Evolutionary conservation across 2,329 filamentous ascomycete genomes (phyloP).

Genomic region (Xylariaceae sp.): DNA sequence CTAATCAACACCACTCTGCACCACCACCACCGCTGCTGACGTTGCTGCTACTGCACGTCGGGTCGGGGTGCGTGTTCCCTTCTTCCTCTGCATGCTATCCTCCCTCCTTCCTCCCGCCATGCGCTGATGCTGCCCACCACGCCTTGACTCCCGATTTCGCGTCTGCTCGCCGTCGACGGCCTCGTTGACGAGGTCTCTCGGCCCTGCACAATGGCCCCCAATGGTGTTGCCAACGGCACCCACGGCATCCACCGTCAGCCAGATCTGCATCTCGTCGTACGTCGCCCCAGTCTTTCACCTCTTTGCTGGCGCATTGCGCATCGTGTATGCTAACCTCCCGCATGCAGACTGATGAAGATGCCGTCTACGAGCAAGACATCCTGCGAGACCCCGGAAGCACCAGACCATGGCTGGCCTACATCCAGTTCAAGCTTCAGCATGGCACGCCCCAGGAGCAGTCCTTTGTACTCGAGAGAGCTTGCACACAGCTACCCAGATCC

Average conservation of each 20-base stretch:
- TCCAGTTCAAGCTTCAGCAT: slow-evolving; percentile 84
- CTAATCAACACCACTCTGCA: too few species aligned
- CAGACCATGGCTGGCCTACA: slow-evolving; percentile 93
- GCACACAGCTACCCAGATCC: slow-evolving; percentile 81
- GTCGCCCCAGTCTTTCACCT: slow-evolving; percentile 1
- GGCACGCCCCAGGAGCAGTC: slow-evolving; percentile 83
- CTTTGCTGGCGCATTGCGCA: slow-evolving; percentile 1
- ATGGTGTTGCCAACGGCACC: slow-evolving; percentile 29
- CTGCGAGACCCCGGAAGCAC: slow-evolving; percentile 78
- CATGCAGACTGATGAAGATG: slow-evolving; percentile 74
- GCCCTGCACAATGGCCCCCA: slow-evolving; percentile 26
- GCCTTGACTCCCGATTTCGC: slow-evolving; percentile 16
- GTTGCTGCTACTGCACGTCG: too few species aligned
- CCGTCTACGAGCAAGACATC: slow-evolving; percentile 94
- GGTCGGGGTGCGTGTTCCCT: not conserved
- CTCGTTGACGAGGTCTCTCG: slow-evolving; percentile 6
- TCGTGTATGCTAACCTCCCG: not conserved
- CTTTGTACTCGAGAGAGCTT: slow-evolving; percentile 83
- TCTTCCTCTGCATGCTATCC: slow-evolving; percentile 2
- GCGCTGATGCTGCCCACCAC: slow-evolving; percentile 16
- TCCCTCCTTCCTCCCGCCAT: slow-evolving; percentile 10
- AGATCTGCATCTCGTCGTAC: slow-evolving; percentile 48
- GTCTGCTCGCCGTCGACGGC: slow-evolving; percentile 15
- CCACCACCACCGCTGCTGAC: too few species aligned
- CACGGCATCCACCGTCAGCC: slow-evolving; percentile 33